Conservation (phyloP, 169 alveolate genomes). For the Miamiensis avidus region DNA sequence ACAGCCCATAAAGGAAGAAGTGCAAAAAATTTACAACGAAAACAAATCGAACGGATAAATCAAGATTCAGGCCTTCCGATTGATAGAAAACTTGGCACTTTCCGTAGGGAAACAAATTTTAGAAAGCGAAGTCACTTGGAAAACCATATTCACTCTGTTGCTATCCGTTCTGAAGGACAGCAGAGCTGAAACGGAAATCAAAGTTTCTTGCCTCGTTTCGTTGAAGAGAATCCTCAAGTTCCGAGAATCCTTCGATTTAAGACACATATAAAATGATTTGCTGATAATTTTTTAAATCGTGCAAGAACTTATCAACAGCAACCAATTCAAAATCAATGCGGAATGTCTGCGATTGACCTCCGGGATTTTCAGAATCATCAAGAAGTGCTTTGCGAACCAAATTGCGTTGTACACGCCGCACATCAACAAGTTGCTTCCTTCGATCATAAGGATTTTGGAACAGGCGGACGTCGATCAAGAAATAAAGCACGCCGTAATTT, state of each 20-base stretch:
- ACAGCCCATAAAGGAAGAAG: not conserved
- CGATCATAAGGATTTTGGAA: constrained; percentile 18
- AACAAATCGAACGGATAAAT: not conserved
- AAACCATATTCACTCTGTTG: too few species aligned
- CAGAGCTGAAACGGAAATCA: not conserved
- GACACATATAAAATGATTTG: not conserved
- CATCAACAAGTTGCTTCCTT: constrained; percentile 32
- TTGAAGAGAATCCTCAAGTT: not conserved
- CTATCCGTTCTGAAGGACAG: not conserved
- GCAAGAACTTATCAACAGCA: too few species aligned
- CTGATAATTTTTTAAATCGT: not conserved
- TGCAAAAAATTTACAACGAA: not conserved
- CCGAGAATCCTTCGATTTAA: not conserved
- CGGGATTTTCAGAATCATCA: constrained; percentile 41
- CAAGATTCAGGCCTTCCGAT: not conserved
- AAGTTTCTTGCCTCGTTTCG: not conserved
- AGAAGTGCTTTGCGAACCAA: constrained; percentile 6
- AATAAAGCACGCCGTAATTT: constrained; percentile 56
- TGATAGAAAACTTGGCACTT: not conserved
- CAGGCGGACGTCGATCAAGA: constrained; percentile 63
- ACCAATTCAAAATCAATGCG: constrained; percentile 52
- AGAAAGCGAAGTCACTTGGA: not conserved
- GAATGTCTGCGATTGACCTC: constrained; percentile 59
- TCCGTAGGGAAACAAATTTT: not conserved
- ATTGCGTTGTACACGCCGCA: not conserved